Base-by-base conservation (phyloP, 352 stramenopile genomes). In the Pythium diclinum region DNA sequence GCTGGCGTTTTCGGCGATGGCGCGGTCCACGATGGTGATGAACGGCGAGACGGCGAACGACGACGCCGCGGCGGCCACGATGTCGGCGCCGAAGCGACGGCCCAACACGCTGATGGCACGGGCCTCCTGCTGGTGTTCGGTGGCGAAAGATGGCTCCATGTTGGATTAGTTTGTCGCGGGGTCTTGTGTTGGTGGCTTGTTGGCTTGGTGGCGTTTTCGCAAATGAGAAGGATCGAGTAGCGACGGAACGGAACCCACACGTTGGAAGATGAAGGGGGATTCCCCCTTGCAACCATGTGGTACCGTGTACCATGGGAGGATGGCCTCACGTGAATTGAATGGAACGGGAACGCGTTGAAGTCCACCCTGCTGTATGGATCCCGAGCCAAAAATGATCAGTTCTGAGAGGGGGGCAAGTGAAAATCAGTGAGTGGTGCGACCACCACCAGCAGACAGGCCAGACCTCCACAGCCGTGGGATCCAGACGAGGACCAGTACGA, bases 1-100 rank as follows among this genome's bases (percentile, higher is more conserved):
- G 57, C 64, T 74, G 52, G 75, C 75, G 55, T 86, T 86, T 52
- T 82, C 75, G 25, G 83, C 76, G 61, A 86, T 79, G 46, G 75
- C 76, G 48, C 77, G 76, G 54, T 86, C 77, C 8, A 86, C 65
- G 21, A 81, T 71, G 2, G 75, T 81, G 61, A 83, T 81, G 59
- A 80, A 80, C n/a, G 73, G 73, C 30, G 73, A 75, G 19, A 80
- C 73, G 23, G 68, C 68, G 48, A 80, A 74, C n/a, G 73, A 80
- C n/a, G 73, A 67, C 19, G 52, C 40, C 8, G 64, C 40, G 21
- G 73, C 73, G n/a, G 73, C 62, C 3, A 46, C 56, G 47, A 74
- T 11, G 44, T 80, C 73, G 19, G 63, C 61, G 13, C 59, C 67
- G 55, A 77, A 63, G 21, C 71, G 69, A 16, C 49, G 52, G 59